Conservation (phyloP, 2,329 filamentous ascomycete genomes). For the Pyricularia pennisetigena region DNA sequence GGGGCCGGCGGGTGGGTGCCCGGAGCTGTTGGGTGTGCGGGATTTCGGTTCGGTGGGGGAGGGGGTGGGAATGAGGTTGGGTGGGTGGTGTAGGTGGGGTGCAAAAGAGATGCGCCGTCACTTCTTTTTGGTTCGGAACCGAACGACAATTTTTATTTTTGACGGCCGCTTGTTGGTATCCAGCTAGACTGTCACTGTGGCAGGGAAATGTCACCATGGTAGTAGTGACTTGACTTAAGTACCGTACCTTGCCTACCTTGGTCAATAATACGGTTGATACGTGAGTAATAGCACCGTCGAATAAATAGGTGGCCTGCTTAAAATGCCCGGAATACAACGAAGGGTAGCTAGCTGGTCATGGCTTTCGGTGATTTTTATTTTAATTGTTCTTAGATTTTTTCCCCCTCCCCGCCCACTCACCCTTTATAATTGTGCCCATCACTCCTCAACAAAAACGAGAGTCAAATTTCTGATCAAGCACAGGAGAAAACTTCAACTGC, state of each 20-base stretch:
- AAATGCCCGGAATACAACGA: background rate
- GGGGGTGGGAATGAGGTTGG: background rate
- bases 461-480: background rate
- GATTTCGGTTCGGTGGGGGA: background rate
- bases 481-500: background rate
- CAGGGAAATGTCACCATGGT: background rate
- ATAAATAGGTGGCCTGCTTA: background rate
- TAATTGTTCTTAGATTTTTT: background rate
- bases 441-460: background rate
- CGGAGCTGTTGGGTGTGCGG: background rate
- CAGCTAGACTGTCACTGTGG: background rate
- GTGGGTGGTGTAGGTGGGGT: background rate
- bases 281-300: background rate
- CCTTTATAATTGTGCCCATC: background rate
- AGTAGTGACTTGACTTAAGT: background rate
- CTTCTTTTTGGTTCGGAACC: background rate
- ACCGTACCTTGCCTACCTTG: background rate
- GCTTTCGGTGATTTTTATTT: background rate
- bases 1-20: background rate
- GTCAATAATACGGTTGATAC: too few relatives aligned
- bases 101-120: background rate
- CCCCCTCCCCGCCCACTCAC: background rate
- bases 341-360: background rate
- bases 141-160: background rate
- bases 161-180: background rate